phyloP scores from a whole-genome alignment of 495 filamentous ascomycete genomes.

The Cryomyces antarcticus region DNA sequence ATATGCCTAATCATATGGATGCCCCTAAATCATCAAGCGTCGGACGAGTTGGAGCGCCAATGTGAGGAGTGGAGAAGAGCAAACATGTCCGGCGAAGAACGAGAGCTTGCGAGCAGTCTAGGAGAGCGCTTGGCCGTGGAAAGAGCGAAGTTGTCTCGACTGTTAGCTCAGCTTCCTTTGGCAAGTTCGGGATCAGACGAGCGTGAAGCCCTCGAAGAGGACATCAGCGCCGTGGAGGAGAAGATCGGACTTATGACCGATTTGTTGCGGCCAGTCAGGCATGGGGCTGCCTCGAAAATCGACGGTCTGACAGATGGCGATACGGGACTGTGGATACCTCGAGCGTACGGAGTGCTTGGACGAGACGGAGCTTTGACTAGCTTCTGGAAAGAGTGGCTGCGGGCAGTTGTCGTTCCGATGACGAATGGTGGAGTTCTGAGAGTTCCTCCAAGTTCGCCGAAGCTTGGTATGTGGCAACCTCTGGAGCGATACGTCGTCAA shows the following conservation, averaged over 20 bases:
- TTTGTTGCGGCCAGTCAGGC: slow-evolving; percentile 75
- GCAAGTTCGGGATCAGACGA: slow-evolving; percentile 60
- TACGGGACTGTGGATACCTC: slow-evolving; percentile 89
- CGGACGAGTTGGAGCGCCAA: slow-evolving; percentile 71
- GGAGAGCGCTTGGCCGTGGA: slow-evolving; percentile 80
- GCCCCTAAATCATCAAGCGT: slow-evolving; percentile 58
- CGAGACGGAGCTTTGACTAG: slow-evolving; percentile 63
- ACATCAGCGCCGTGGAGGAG: slow-evolving; percentile 90
- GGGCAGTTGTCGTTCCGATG: slow-evolving; percentile 85
- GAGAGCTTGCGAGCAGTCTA: slow-evolving; percentile 81
- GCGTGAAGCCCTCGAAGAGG: slow-evolving; percentile 70
- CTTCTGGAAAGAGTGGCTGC: slow-evolving; percentile 98
- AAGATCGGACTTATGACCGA: slow-evolving; percentile 95
- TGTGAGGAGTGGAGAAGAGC: slow-evolving; percentile 87
- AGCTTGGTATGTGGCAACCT: slow-evolving; percentile 89
- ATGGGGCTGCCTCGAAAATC: slow-evolving; percentile 89
- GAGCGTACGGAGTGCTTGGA: slow-evolving; percentile 83
- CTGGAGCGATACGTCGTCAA: slow-evolving; percentile 95
- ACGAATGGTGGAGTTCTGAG: slow-evolving; percentile 65
- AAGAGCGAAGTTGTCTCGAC: slow-evolving; percentile 69
- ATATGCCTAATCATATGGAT: slow-evolving; percentile 88
- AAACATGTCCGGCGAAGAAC: slow-evolving; percentile 91
- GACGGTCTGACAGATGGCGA: slow-evolving; percentile 91
- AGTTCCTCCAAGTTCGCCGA: slow-evolving; percentile 72
- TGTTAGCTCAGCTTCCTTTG: slow-evolving; percentile 63